Evolutionary conservation across 1,139 yeast species (phyloP).

Genomic region (Zhuliangozyma parablackwelliae): DNA sequence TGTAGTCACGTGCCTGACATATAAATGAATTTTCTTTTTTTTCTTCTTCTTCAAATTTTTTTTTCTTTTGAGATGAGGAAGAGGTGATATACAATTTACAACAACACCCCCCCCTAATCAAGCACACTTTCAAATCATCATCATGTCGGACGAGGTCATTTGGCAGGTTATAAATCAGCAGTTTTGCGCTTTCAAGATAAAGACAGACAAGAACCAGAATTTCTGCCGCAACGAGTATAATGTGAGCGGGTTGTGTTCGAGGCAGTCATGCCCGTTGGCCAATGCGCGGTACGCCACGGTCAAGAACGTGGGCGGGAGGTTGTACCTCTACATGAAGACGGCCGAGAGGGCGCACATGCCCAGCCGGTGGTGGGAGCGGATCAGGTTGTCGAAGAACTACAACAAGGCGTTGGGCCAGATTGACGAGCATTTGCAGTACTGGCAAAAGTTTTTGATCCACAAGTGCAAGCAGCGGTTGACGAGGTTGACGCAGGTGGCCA

Average conservation of each 20-base stretch:
- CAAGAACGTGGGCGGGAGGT: constrained; percentile 78
- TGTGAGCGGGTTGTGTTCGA: constrained; percentile 83
- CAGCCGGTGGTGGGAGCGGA: constrained; percentile 88
- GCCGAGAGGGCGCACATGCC: constrained; percentile 98
- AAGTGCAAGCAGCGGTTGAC: constrained; percentile 96
- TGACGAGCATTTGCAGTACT: constrained; percentile 79
- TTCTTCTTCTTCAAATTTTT: no score
- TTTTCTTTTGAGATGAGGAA: no score
- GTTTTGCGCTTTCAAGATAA: constrained; percentile 83
- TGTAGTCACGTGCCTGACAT: no score
- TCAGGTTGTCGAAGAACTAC: constrained; percentile 83
- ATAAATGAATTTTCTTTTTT: no score
- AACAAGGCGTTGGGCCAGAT: constrained; percentile 82
- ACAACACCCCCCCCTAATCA: no score
- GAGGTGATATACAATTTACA: no score
- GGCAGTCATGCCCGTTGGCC: constrained; percentile 95
- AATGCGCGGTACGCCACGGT: constrained; percentile 96
- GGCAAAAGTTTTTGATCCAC: constrained; percentile 89
- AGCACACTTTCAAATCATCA: no score
- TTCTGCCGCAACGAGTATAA: constrained; percentile 87
- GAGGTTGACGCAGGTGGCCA: constrained; percentile 89
- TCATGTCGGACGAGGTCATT: constrained; percentile 59
- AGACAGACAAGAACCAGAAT: constrained; percentile 73
- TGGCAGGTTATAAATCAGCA: constrained; percentile 91
- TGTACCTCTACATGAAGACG: constrained; percentile 92